Evolutionary conservation across 129 eudicot species (phyloP), one percentile per base, ranked within the genome.

Genomic region (Saussurea involucrata): DNA sequence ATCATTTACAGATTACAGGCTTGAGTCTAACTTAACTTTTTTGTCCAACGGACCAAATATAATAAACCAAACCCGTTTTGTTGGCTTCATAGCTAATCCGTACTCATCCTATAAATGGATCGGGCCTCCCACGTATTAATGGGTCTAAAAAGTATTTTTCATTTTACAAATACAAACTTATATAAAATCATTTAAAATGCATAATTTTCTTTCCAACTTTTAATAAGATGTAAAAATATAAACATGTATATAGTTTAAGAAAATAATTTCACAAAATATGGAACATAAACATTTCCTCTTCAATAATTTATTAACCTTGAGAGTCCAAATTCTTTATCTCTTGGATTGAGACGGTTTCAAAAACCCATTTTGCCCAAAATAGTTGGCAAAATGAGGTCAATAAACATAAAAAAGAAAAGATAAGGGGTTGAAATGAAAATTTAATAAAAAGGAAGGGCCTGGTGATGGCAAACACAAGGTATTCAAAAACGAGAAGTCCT

Each of bases 401-500:
- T 64, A 64, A 27, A 64, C n/a, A 27, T 64, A 67, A 33, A 18
- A 67, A 67, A 33, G 17, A 32, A n/a, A 32, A 67, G 46, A 33
- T 17, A 29, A 66, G 70, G 70, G 42, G 10, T 37, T 66, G 49
- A 67, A 18, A 68, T 17, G 72, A 33, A n/a, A 68, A 68, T 0
- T 32, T 15, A 17, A 6, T 37, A 5, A 22, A 33, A 24, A 7
- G 6, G 63, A 74, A 32, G 37, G 70, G 70, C 60, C 64, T 74
- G 61, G 44, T 63, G 77, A 73, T 42, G 6, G 12, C 66, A 33
- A 73, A 61, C 32, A 17, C 17, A 49, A 22, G 60, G 71, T 44
- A 75, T 75, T 63, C 69, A 34, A 61, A 74, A 75, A 37, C 28
- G 25, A 63, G 55, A 34, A 22, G 61, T 37, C 71, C 40, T 63